These are phyloP conservation scores for Apiospora kogelbergensis DNA, from an alignment of 2,329 filamentous ascomycete species.

Conservation along the genomic window DNA sequence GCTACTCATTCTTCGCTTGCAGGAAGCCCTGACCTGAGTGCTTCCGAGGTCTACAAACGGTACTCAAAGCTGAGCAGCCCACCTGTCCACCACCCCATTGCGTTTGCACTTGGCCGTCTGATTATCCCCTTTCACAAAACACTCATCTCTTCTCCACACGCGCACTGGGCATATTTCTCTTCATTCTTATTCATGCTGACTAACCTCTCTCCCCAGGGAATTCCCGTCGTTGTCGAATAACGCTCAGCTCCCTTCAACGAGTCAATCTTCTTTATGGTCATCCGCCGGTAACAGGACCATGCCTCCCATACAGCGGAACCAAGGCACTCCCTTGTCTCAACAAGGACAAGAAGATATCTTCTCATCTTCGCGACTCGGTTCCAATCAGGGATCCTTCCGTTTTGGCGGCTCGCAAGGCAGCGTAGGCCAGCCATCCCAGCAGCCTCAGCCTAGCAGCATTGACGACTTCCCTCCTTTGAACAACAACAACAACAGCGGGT, in stretches of 20 bases:
- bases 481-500: conserved; percentile 38
- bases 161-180: background rate
- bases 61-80: conserved; percentile 6
- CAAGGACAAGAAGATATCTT: conserved; percentile 50
- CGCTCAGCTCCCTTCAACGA: conserved; percentile 50
- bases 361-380: conserved; percentile 36
- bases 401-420: conserved; percentile 49
- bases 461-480: conserved; percentile 66
- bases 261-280: conserved; percentile 56
- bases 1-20: background rate
- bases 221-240: conserved; percentile 67
- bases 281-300: conserved; percentile 48
- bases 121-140: background rate
- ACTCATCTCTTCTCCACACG: background rate
- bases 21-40: background rate
- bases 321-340: conserved; percentile 52
- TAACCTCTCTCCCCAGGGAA: conserved; percentile 44
- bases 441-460: conserved; percentile 45
- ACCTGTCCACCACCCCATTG: background rate
- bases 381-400: conserved; percentile 50
- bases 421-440: conserved; percentile 45
- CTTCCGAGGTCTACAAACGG: background rate
- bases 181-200: background rate
- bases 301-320: conserved; percentile 50
- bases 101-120: background rate